Conservation (phyloP, 2,329 filamentous ascomycete genomes). For the Pseudocercospora fuligena region DNA sequence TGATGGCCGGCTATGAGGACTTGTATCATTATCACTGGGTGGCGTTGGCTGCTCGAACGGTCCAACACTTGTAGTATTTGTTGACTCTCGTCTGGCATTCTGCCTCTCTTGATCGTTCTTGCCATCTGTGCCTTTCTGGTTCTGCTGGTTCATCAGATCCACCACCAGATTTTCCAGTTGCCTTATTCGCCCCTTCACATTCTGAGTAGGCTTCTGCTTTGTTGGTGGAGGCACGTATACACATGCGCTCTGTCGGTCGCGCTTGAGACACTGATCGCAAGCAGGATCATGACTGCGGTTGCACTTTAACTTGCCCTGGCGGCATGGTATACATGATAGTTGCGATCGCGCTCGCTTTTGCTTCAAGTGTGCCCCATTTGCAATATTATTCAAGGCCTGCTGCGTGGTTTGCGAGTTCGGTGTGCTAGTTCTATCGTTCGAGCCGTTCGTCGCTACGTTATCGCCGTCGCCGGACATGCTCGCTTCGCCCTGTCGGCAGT, state of each 20-base stretch:
- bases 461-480: constrained; percentile 5
- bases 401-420: constrained; percentile 16
- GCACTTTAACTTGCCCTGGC: constrained; percentile 45
- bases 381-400: constrained; percentile 21
- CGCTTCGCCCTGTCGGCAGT: not conserved
- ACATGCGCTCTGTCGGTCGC: constrained; percentile 38
- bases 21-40: constrained; percentile 36
- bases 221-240: constrained; percentile 40
- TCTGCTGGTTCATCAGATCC: constrained; percentile 43
- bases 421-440: constrained; percentile 5
- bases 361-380: constrained; percentile 33
- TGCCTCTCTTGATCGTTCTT: not conserved
- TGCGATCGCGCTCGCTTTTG: constrained; percentile 45
- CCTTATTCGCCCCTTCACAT: constrained; percentile 43
- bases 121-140: constrained; percentile 6
- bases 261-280: constrained; percentile 46
- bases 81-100: not conserved
- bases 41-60: constrained; percentile 35
- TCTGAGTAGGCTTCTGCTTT: constrained; percentile 39
- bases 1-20: constrained; percentile 10
- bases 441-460: constrained; percentile 9
- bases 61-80: constrained; percentile 6
- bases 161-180: constrained; percentile 43
- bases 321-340: constrained; percentile 43
- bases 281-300: constrained; percentile 40